Base-by-base conservation (phyloP, 371 early-diverging fungal genomes). In the Funneliformis caledonium region DNA sequence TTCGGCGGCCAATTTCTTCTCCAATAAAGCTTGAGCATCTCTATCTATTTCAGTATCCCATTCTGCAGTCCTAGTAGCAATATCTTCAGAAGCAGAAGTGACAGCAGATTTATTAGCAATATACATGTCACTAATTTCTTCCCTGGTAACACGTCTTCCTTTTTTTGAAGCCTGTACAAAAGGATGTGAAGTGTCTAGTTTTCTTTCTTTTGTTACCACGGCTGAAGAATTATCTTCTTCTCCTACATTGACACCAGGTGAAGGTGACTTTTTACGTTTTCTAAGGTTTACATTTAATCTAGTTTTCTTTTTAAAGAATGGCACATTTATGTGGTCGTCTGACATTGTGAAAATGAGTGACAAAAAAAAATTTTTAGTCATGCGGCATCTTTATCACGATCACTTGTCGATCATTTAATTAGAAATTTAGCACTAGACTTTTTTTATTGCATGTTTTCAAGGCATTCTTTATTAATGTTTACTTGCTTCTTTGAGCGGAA, bases 1-100 rank as follows among this genome's bases (percentile, higher is more conserved):
- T 12, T 85, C 86, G 8, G 81, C 81, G 11, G 81, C 81, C 16
- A 80, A 52, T 72, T 80, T 80, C 31, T 75, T 80, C 45, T 80
- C 81, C n/a, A 80, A 67, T 48, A 80, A 56, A 14, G 81, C 74
- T 69, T 80, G 81, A 9, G 81, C 81, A 45, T 80, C 81, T n/a
- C 64, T 26, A 75, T 80, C 81, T 12, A 56, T 74, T 52, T 73
- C 81, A 3, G 81, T 80, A 45, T 80, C 81, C 81, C 81, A 80
- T 72, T 80, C 81, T 0, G 75, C 81, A 12, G 50, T 56, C 65
- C 74, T 61, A 7, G 81, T 80, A 42, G 81, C 81, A n/a, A 75
- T 31, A 62, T 80, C 81, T 43, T 80, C 62, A 42, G 74, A 42
- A 33, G 65, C 12, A 9, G 69, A 72, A 42, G 72, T 50, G 6